Evolutionary conservation across 2,329 filamentous ascomycete species (phyloP).

Genomic region (Fusarium sp.): DNA sequence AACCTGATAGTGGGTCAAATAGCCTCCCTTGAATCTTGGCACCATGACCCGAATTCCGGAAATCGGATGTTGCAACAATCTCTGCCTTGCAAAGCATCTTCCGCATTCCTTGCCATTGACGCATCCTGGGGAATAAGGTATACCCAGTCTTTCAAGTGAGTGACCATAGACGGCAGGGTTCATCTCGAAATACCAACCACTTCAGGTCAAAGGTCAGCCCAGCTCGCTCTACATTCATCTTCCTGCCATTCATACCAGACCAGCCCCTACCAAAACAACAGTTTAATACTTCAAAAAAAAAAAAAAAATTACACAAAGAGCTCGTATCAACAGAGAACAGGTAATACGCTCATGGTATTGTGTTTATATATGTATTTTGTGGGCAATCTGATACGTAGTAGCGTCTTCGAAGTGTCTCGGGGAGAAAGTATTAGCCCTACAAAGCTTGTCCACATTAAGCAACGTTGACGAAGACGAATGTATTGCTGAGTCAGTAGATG

Average conservation of each 20-base stretch:
- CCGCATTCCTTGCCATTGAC: not conserved
- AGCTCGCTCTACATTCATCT: not conserved
- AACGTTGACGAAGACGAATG: fast-evolving
- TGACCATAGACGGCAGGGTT: fast-evolving
- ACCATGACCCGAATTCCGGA: not conserved
- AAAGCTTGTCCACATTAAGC: fast-evolving
- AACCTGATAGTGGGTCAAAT: fast-evolving
- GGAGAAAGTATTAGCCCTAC: not conserved
- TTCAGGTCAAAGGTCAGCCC: fast-evolving
- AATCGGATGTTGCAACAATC: fast-evolving
- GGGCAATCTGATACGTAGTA: not conserved
- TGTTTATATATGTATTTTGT: too few species aligned
- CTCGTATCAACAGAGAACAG: fast-evolving
- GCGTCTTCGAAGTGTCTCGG: too few species aligned
- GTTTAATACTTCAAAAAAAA: fast-evolving
- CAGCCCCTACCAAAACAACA: fast-evolving
- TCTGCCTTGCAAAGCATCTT: not conserved
- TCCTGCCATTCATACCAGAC: too few species aligned
- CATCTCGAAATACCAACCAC: too few species aligned
- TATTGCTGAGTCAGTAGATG: not conserved
- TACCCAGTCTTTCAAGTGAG: fast-evolving
- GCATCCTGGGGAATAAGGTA: not conserved
- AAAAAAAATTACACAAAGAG: fast-evolving
- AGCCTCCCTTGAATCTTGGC: not conserved
- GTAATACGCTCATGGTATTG: fast-evolving